Evolutionary conservation across 192 early-diverging fungal genomes (phyloP), one percentile per base, ranked within the genome.

Genomic region (Entophlyctis helioformis): DNA sequence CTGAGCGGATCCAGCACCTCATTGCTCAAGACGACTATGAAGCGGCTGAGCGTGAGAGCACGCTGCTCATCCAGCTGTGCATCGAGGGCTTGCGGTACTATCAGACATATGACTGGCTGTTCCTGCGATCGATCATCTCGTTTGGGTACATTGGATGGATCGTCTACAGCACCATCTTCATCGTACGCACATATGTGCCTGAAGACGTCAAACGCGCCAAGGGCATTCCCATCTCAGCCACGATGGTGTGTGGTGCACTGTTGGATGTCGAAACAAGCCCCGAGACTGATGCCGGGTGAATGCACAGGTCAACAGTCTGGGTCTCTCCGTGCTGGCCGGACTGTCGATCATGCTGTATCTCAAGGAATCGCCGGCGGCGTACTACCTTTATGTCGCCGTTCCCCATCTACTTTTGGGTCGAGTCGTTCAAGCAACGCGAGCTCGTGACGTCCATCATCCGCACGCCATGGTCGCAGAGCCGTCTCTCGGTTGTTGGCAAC

Each of bases 71-170:
- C 20, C 47, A 62, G 3, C 62, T 83, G 31, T 84, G 79, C 24
- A 42, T 93, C 7, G 71, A 83, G 39, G 92, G 92, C n/a, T 60
- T 93, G 46, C 78, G 89, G 33, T 96, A 96, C 66, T 85, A 87
- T 39, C 89, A 96, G 63, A 92, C 86, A 61, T 96, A 96, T 48
- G 92, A 96, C 63, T 96, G 92, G 92, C 62, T 93, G 5, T 86
- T 93, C 56, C 62, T 96, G 44, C 72, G 87, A 40, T 71, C 83
- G 0, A 74, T 91, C 4, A 78, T 96, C 19, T 84, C 62, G 6
- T 57, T 71, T 22, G 92, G 92, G 35, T 96, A 88, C 57, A 42
- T 87, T 19, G 89, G 92, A 24, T 96, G 92, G 92, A 87, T 91
- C 51, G 48, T 65, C 1, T 89, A 82, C 65, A 86, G 86, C 46